These are phyloP conservation scores for Colletotrichum godetiae DNA, from an alignment of 2,329 filamentous ascomycete genomes.

Conservation along the genomic window DNA sequence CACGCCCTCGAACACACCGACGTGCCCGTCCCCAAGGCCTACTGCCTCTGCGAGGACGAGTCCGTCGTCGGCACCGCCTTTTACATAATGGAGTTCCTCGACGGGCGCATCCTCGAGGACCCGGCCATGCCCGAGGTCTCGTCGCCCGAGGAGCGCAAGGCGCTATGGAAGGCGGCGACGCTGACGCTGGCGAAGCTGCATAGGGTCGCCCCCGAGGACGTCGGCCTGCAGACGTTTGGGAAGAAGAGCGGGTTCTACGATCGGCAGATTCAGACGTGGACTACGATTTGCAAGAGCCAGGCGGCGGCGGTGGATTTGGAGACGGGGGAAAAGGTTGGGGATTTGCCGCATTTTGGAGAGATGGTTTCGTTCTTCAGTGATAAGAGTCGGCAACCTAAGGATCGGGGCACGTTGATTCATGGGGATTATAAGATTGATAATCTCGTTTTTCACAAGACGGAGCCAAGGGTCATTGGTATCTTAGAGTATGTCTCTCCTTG, in stretches of 20 bases:
- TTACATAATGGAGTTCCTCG: conserved; percentile 96
- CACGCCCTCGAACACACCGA: conserved; percentile 81
- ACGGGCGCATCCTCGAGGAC: conserved; percentile 94
- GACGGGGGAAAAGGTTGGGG: conserved; percentile 79
- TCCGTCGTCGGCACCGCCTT: conserved; percentile 88
- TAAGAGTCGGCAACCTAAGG: conserved; percentile 75
- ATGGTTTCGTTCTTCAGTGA: conserved; percentile 84
- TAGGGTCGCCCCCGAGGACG: conserved; percentile 72
- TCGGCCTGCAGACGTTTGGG: conserved; percentile 81
- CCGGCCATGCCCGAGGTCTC: conserved; percentile 79
- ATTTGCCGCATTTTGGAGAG: conserved; percentile 85
- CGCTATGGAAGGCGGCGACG: conserved; percentile 89
- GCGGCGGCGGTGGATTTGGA: conserved; percentile 81
- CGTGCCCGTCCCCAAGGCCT: conserved; percentile 86
- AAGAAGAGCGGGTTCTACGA: conserved; percentile 82
- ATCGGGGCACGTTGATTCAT: conserved; percentile 85
- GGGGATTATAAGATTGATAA: conserved; percentile 98
- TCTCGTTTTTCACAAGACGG: conserved; percentile 88
- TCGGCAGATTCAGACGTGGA: conserved; percentile 87
- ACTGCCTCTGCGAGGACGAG: conserved; percentile 87
- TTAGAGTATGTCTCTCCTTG: conserved; percentile 71
- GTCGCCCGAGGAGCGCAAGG: conserved; percentile 74
- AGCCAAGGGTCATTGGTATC: conserved; percentile 89
- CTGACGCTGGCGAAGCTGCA: conserved; percentile 89
- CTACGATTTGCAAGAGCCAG: conserved; percentile 82